phyloP scores from a whole-genome alignment of 1,284 basidiomycete species.

The Fomitiporia mediterranea region DNA sequence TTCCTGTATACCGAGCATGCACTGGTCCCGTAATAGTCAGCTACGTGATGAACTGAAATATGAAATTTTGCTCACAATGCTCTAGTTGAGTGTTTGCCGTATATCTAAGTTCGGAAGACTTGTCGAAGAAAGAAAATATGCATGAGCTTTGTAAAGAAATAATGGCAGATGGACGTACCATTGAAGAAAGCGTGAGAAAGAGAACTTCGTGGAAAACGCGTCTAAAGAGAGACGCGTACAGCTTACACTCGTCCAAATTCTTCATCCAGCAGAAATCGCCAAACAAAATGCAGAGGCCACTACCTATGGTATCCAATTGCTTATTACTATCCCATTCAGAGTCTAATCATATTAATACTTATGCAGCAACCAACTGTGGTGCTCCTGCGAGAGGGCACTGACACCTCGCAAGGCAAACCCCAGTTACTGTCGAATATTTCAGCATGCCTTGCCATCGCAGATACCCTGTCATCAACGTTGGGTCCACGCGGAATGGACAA shows the following conservation, averaged over 20 bases:
- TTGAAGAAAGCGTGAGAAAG: slow-evolving; percentile 29
- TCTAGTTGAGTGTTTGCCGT: slow-evolving; percentile 93
- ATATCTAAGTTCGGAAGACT: slow-evolving; percentile 88
- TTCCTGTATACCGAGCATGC: slow-evolving; percentile 94
- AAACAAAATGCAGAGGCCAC: slow-evolving; percentile 25
- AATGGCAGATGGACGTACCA: slow-evolving; percentile 38
- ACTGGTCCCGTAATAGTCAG: slow-evolving; percentile 44
- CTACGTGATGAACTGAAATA: slow-evolving; percentile 7
- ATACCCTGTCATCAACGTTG: slow-evolving; percentile 91
- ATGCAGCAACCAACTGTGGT: slow-evolving; percentile 90
- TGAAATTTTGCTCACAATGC: slow-evolving; percentile 60
- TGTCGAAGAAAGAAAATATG: slow-evolving; percentile 14
- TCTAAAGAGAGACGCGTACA: slow-evolving; percentile 17
- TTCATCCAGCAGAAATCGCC: background rate
- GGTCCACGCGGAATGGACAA: slow-evolving; percentile 99
- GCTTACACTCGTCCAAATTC: background rate
- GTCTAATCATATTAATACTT: slow-evolving; percentile 12
- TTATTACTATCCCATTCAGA: background rate
- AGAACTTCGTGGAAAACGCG: slow-evolving; percentile 15
- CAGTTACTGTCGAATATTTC: slow-evolving; percentile 96
- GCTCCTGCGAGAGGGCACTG: slow-evolving; percentile 92
- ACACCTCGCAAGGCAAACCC: slow-evolving; percentile 91
- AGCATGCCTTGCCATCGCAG: slow-evolving; percentile 87
- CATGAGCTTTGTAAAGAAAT: background rate
- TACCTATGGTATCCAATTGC: slow-evolving; percentile 24